Base-by-base conservation (phyloP, 2,329 filamentous ascomycete genomes). In the Penicillium rolfsii region DNA sequence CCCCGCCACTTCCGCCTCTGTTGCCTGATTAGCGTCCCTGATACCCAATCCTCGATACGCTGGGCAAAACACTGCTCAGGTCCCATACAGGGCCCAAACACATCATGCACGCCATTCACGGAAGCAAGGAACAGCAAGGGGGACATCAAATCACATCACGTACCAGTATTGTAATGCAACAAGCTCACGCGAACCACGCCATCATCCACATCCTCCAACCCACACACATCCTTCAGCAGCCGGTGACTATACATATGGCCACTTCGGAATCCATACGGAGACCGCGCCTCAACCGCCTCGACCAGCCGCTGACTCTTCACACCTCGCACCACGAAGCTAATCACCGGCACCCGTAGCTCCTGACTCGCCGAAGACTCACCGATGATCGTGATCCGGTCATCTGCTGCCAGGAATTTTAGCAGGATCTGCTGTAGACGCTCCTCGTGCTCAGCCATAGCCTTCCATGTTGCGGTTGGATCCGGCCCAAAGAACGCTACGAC, bases 91-190 rank as follows among this genome's bases (percentile, higher is more conserved):
- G 5, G 7, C 26, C 19, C 11, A 12, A 14, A 33, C 35, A 6
- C 7, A 40, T 38, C 7, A 41, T 40, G 52, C 52, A 43, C 24
- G 26, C 26, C 36, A 54, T 28, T 19, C 22, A 53, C 11, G 3
- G 9, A 53, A 24, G 16, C 40, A 48, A 19, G 43, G 41, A 55
- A 35, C 38, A 19, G 19, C 12, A 36, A 41, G 4, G 24, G 41
- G 41, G 43, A 49, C 5, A 9, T 6, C 5, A 22, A 22, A 12
- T 9, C 11, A 43, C 26, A 7, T 12, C 35, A 81, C 84, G 80
- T 70, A 86, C 84, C 71, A 2, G 87, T 90, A 67, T 91, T 91
- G 70, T 91, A 91, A 74, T 91, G 89, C 57, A 89, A 83, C 80
- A 91, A 81, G 67, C 87, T 90, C n/a, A 91, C 86, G 64, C 89